Conservation (phyloP, 1,284 basidiomycete genomes). For the Kalmanozyma brasiliensis region DNA sequence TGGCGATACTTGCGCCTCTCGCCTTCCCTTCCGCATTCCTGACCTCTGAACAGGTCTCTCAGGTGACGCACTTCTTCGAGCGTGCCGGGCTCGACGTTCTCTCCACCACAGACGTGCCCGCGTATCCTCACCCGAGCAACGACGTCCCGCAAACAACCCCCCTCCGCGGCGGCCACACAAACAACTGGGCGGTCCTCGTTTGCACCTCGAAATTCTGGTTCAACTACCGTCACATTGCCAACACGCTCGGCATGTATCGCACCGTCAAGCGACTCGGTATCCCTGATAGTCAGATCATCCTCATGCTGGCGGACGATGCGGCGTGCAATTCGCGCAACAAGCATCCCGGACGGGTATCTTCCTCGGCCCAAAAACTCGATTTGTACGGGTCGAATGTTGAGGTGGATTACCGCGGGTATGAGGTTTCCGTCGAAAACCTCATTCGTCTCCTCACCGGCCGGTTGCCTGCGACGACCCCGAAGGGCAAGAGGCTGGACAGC, state of each 20-base stretch:
- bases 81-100: constrained; percentile 8
- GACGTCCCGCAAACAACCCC: background rate
- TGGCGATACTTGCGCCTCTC: constrained; percentile 6
- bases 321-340: constrained; percentile 93
- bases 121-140: background rate
- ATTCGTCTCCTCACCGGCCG: constrained; percentile 81
- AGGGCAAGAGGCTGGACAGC: constrained; percentile 88
- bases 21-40: constrained; percentile 40
- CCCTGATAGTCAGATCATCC: constrained; percentile 96
- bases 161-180: constrained; percentile 71
- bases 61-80: constrained; percentile 47
- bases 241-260: constrained; percentile 97
- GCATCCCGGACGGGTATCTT: constrained; percentile 90
- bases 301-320: constrained; percentile 97
- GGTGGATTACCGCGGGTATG: constrained; percentile 96
- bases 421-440: constrained; percentile 96
- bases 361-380: constrained; percentile 83
- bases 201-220: constrained; percentile 97
- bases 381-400: constrained; percentile 96
- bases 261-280: constrained; percentile 98
- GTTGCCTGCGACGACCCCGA: constrained; percentile 74
- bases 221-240: constrained; percentile 99
- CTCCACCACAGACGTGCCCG: background rate
- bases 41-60: constrained; percentile 14
- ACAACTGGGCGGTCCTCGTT: constrained; percentile 98